Conservation (phyloP, 352 stramenopile genomes). For the Plasmopara muralis region DNA sequence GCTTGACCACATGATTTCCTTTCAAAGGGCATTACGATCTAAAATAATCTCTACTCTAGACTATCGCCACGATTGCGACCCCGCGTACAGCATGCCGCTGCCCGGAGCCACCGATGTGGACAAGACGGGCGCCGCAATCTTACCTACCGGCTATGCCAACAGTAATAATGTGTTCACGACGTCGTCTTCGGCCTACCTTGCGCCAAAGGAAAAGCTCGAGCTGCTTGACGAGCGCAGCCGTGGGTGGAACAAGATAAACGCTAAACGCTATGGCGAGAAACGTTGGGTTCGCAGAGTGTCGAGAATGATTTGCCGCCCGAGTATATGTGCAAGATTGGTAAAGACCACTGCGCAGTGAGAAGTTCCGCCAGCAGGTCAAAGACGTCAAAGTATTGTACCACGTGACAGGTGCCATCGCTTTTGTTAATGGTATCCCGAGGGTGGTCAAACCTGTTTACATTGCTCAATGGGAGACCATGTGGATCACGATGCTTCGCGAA, state of each 20-base stretch:
- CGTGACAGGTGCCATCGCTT: slow-evolving; percentile 99
- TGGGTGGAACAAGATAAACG: slow-evolving; percentile 86
- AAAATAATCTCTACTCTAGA: slow-evolving; percentile 4
- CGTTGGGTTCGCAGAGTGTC: slow-evolving; percentile 88
- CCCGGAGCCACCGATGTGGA: slow-evolving; percentile 23
- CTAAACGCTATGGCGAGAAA: slow-evolving; percentile 93
- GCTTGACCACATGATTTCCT: neutral
- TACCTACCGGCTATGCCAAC: slow-evolving; percentile 9
- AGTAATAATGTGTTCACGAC: slow-evolving; percentile 1
- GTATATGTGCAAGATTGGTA: slow-evolving; percentile 98
- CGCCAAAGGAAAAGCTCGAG: slow-evolving; percentile 48
- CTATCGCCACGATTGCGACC: slow-evolving; percentile 12
- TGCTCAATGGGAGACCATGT: slow-evolving; percentile 99
- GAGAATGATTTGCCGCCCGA: slow-evolving; percentile 92
- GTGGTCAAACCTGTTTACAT: slow-evolving; percentile 99
- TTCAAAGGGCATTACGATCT: slow-evolving; percentile 8
- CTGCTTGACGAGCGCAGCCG: slow-evolving; percentile 76
- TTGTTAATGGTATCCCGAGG: slow-evolving; percentile 98
- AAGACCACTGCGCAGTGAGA: slow-evolving; percentile 99
- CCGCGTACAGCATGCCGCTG: slow-evolving; percentile 16
- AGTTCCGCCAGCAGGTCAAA: slow-evolving; percentile 97
- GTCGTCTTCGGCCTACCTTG: slow-evolving; percentile 12
- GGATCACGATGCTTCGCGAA: slow-evolving; percentile 99
- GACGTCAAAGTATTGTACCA: slow-evolving; percentile 99
- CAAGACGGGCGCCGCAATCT: slow-evolving; percentile 17